These are phyloP conservation scores for Jacaranda copaia DNA, from an alignment of 257 asterid species.

Conservation along the genomic window DNA sequence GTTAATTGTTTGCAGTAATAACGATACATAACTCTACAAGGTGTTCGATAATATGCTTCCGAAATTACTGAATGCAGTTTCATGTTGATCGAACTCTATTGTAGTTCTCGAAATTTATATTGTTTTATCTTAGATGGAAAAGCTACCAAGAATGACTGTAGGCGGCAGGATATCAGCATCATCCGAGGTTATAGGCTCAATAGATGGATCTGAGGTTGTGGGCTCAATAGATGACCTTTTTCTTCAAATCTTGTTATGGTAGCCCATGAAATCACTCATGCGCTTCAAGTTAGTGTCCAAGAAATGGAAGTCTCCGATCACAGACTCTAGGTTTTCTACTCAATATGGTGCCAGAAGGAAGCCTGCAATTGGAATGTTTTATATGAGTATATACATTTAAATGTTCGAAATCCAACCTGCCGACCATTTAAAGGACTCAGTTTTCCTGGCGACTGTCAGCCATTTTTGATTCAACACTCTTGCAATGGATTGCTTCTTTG, in stretches of 20 bases:
- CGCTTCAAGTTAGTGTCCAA: constrained; percentile 50
- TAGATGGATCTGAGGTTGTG: constrained; percentile 22
- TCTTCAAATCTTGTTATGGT: constrained; percentile 25
- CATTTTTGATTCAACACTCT: constrained; percentile 40
- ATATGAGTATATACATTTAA: constrained; percentile 7
- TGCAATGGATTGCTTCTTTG: constrained; percentile 53
- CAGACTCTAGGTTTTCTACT: constrained; percentile 37
- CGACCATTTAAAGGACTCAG: constrained; percentile 10
- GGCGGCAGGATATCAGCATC: not conserved
- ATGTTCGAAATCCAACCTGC: not conserved
- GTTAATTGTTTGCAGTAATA: too few species aligned
- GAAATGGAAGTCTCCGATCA: constrained; percentile 46
- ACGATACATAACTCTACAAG: too few species aligned
- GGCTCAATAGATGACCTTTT: constrained; percentile 25
- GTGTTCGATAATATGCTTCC: too few species aligned
- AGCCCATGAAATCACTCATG: constrained; percentile 41
- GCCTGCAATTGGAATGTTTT: constrained; percentile 32
- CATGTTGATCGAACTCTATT: too few species aligned
- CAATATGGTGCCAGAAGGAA: constrained; percentile 16
- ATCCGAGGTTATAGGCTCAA: constrained; percentile 19
- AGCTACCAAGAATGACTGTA: not conserved
- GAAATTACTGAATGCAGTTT: too few species aligned
- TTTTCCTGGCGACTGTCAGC: constrained; percentile 29
- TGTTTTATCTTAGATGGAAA: too few species aligned
- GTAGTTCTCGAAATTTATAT: too few species aligned